phyloP scores from a whole-genome alignment of 2,329 filamentous ascomycete species.

The Trichoderma atrobrunneum region DNA sequence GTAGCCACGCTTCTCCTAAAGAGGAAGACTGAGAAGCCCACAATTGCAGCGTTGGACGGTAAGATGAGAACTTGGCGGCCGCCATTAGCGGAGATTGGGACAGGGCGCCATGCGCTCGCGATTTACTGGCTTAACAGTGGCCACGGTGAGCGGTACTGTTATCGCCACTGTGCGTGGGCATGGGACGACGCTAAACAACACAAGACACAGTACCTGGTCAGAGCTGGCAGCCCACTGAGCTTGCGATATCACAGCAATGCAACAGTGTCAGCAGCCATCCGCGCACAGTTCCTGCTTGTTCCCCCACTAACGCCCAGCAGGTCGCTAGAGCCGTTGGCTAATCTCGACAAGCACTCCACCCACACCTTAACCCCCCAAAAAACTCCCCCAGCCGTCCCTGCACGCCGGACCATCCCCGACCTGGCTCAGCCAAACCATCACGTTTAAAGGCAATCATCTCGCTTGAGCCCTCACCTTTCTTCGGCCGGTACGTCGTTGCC shows the following conservation, averaged over 20 bases:
- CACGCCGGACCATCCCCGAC: conserved; percentile 31
- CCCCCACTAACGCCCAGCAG: conserved; percentile 28
- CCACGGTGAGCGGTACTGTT: not conserved
- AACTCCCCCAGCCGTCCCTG: conserved; percentile 28
- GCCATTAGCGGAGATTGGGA: conserved; percentile 22
- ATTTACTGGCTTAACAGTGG: conserved; percentile 13
- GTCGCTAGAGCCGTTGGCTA: conserved; percentile 34
- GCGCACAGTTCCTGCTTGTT: conserved; percentile 25
- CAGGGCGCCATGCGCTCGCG: conserved; percentile 11
- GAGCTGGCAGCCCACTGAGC: not conserved
- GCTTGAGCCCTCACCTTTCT: conserved; percentile 48
- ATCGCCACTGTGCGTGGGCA: not conserved
- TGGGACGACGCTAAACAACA: not conserved
- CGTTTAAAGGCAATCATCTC: conserved; percentile 50
- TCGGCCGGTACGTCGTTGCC: conserved; percentile 43
- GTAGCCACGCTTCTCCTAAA: conserved; percentile 18
- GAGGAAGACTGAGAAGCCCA: conserved; percentile 19
- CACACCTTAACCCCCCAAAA: conserved; percentile 36
- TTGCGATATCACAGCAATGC: not conserved
- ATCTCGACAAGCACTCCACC: conserved; percentile 43
- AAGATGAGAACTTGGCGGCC: conserved; percentile 21
- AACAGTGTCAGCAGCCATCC: fast-evolving
- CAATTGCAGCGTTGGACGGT: conserved; percentile 13
- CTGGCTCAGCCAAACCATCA: conserved; percentile 38
- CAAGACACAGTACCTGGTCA: not conserved